Evolutionary conservation across 176 grass and related monocot genomes (phyloP).

Genomic region (Elaeis guineensis): DNA sequence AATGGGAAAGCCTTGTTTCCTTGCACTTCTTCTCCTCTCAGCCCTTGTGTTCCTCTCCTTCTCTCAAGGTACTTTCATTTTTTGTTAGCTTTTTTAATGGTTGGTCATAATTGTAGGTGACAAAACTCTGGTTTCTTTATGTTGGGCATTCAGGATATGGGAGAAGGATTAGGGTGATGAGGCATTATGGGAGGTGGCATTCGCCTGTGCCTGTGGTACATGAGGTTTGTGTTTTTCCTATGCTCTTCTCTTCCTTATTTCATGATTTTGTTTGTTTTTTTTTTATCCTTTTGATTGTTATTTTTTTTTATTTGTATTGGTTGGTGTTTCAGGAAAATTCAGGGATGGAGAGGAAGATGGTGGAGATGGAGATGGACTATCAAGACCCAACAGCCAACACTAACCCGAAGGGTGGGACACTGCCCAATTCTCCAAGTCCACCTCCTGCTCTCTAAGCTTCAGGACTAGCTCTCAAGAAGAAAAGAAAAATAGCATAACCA

Average conservation of each 20-base stretch:
- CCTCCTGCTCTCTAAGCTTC: background rate
- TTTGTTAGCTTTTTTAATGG: background rate
- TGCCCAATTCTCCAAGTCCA: background rate
- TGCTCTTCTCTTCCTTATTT: background rate
- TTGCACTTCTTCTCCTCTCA: background rate
- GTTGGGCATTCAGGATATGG: background rate
- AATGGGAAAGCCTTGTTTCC: slow-evolving; percentile 3
- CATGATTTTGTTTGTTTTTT: background rate
- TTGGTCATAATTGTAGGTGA: background rate
- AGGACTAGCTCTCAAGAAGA: too few relatives aligned
- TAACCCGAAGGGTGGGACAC: background rate
- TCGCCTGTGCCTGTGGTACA: background rate
- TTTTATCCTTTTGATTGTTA: background rate
- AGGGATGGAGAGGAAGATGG: background rate
- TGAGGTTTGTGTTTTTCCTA: background rate
- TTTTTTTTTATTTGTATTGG: background rate
- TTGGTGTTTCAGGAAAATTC: background rate
- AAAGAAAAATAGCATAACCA: too few relatives aligned
- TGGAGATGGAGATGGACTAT: slow-evolving; percentile 1
- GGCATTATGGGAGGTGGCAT: background rate
- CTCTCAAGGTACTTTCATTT: background rate
- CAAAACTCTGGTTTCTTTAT: background rate
- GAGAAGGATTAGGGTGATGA: background rate
- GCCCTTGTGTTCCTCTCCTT: background rate
- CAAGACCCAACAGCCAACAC: background rate